Evolutionary conservation across 2,329 filamentous ascomycete genomes (phyloP).

Genomic region (Rhinocladiella mackenziei): DNA sequence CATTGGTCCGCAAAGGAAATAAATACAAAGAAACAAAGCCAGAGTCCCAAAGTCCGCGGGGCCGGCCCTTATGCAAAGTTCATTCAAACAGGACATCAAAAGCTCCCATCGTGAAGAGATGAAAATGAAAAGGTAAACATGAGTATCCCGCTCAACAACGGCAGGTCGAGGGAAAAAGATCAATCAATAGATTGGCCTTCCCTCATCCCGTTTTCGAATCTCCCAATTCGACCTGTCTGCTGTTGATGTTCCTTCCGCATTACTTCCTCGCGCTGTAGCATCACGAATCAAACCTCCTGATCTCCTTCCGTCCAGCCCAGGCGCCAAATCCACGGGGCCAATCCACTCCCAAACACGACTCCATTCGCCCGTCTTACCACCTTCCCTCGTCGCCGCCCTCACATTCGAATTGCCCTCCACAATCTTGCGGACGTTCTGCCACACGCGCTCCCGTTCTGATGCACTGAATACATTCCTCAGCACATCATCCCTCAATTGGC

Average conservation of each 20-base stretch:
- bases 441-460: conserved; percentile 71
- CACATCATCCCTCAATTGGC: conserved; percentile 87
- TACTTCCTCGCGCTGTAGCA: conserved; percentile 17
- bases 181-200: conserved; percentile 40
- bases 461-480: conserved; percentile 76
- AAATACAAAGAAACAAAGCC: too few species aligned
- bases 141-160: background rate
- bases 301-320: conserved; percentile 28
- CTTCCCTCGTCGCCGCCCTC: conserved; percentile 66
- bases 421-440: conserved; percentile 75
- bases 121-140: background rate
- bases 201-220: conserved; percentile 39
- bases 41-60: too few species aligned
- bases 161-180: background rate
- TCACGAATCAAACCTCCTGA: conserved; percentile 29
- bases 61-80: too few species aligned
- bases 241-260: conserved; percentile 31
- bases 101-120: too few species aligned
- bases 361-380: conserved; percentile 51
- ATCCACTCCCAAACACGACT: conserved; percentile 67
- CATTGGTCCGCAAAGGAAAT: too few species aligned
- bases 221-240: conserved; percentile 24
- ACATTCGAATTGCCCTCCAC: conserved; percentile 95
- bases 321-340: conserved; percentile 51
- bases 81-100: too few species aligned